Evolutionary conservation across 2,329 filamentous ascomycete species (phyloP), one percentile per base, ranked within the genome.

Genomic region (Trichocomaceae sp.): DNA sequence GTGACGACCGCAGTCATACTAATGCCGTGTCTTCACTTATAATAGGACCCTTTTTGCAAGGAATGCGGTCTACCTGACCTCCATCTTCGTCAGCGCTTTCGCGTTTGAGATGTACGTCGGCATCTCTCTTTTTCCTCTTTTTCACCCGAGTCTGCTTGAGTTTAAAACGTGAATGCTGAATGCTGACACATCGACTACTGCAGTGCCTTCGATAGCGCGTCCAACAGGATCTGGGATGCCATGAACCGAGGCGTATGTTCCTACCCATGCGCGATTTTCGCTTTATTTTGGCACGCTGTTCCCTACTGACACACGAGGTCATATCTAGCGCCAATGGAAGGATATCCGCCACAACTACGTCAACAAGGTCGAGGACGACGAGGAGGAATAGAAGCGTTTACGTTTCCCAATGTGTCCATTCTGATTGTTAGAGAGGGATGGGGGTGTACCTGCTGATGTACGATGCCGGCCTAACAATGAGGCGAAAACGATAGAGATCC

Each of bases 341-440:
- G 93, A 99, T 74, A 96, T 99, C 79, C 92, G 95, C 78, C 78
- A 85, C 74, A 86, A 82, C 76, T 99, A 96, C 75, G 74, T 95
- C 67, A 77, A 88, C 76, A 79, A 80, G 57, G 82, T 79, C 55
- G 85, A 87, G 61, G 84, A 84, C 62, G 82, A 85, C 60, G 84
- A 86, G 57, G 75, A 73, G 42, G 67, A 72, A 60, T 68, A 70
- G 66, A 66, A 20, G 26, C 10, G 46, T 46, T 13, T 37, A 20
- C 33, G 17, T 31, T 31, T n/a, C 17, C 7, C 1, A 42, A 20
- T 29, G 39, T 42, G 12, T 17, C n/a, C n/a, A n/a, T n/a, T n/a
- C 39, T n/a, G 39, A 13, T 39, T 12, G 26, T 31, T 26, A 41
- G 33, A 52, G 57, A 58, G 52, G 47, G 53, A 48, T 50, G 58